These are phyloP conservation scores for Comarum palustre DNA, from an alignment of 306 rosid genomes.

Conservation along the genomic window DNA sequence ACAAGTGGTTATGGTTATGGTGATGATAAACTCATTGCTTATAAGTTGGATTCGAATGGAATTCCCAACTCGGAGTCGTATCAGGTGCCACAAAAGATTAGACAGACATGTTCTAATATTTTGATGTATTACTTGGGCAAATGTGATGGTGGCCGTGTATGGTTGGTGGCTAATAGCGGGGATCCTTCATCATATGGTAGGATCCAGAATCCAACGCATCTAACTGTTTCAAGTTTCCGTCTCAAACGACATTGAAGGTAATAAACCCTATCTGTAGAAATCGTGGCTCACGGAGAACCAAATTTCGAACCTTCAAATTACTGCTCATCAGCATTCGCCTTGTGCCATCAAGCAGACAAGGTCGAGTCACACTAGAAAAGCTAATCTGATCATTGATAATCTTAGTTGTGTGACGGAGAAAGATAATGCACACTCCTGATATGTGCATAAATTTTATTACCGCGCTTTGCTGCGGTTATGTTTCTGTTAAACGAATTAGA, in stretches of 20 bases:
- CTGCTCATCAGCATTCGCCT: not conserved
- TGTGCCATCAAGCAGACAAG: not conserved
- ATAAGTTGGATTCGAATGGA: not conserved
- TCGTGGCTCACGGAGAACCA: not conserved
- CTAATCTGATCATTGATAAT: no score
- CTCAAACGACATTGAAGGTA: not conserved
- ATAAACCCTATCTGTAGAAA: not conserved
- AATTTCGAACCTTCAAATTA: not conserved
- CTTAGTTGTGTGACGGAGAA: no score
- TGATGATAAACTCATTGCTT: not conserved
- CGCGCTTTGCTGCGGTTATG: no score
- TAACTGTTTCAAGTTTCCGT: not conserved
- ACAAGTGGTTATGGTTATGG: no score
- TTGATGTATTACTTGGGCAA: not conserved
- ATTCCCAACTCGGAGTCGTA: not conserved
- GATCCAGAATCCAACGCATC: not conserved
- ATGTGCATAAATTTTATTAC: no score
- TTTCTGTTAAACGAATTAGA: no score
- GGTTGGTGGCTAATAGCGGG: not conserved
- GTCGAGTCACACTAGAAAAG: not conserved
- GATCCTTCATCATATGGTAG: not conserved
- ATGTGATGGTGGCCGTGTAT: not conserved
- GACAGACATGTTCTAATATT: no score
- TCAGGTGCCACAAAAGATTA: not conserved
- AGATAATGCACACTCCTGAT: no score